Evolutionary conservation across 225 moss, liverwort and hornwort species (phyloP).

Genomic region (Marchantia paleacea): DNA sequence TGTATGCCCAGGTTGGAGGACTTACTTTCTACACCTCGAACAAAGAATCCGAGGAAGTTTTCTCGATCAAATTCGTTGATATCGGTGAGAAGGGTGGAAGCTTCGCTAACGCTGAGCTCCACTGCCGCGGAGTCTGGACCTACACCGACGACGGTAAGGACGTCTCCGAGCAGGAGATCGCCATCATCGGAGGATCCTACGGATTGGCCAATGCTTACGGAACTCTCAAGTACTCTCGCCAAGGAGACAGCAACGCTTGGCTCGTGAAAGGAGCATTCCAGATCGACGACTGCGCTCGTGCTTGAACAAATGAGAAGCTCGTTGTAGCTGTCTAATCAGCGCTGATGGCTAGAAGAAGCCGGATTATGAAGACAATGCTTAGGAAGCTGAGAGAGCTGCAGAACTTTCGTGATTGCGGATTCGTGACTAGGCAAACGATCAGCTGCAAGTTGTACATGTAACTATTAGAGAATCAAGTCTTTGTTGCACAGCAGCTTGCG

Average conservation of each 20-base stretch:
- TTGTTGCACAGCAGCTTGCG: no score
- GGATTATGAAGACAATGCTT: no score
- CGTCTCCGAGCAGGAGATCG: background rate
- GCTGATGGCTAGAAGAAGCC: no score
- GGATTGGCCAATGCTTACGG: background rate
- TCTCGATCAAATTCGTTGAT: background rate
- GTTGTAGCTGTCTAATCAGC: no score
- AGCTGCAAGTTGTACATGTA: no score
- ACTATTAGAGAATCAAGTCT: no score
- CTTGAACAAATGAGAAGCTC: no score
- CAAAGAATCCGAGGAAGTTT: background rate
- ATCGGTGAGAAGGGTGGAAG: background rate
- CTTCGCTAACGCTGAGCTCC: background rate
- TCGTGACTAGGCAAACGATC: no score
- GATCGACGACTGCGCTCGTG: background rate
- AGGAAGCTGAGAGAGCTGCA: no score
- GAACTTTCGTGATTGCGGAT: no score
- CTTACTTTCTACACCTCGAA: background rate
- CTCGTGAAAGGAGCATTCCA: background rate
- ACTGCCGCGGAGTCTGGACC: background rate
- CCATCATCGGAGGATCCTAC: conserved; percentile 6
- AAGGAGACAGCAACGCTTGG: background rate
- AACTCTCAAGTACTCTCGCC: background rate
- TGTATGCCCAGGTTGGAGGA: background rate
- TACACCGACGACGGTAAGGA: background rate